Base-by-base conservation (phyloP, 1,284 basidiomycete species). In the Apiotrichum mycotoxinovorans region DNA sequence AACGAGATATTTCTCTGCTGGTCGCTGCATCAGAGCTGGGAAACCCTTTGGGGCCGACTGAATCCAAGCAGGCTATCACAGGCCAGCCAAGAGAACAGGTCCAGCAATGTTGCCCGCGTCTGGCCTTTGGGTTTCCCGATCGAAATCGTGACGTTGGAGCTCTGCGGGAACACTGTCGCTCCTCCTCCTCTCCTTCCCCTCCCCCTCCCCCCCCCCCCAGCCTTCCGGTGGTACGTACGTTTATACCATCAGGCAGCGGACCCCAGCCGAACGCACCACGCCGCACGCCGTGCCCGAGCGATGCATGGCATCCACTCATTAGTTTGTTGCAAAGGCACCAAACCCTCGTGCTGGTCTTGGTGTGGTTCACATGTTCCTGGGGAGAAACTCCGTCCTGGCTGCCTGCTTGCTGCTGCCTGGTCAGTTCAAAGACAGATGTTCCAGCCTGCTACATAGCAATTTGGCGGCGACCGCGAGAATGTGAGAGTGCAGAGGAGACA, bases 91-190 rank as follows among this genome's bases (percentile, higher is more conserved):
- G n/a, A 20, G 9, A 20, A 22, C 30, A 12, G 40, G 40, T n/a
- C 11, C 9, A 14, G 11, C 8, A 4, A 22, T n/a, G 40, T 38
- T 38, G 40, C 20, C 20, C 20, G n/a, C 20, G 40, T 20, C 40
- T 20, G 55, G 44, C 11, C 4, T 45, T 45, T 26, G 27, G 44
- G 25, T 45, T 45, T 33, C 27, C 44, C 18, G 44, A 45, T 45
- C 44, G 44, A 45, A 45, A 45, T 45, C 26, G 44, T 45, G n/a
- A 45, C 44, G 27, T 30, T 20, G 44, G 44, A 27, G 44, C 17
- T 15, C 44, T 26, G 44, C 44, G 26, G 44, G 44, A 30, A 45
- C 44, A 41, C 10, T 18, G 38, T 20, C n/a, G n/a, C 18, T n/a
- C n/a, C n/a, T n/a, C n/a, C n/a, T n/a, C 18, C n/a, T 18, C 38